Conservation (phyloP, 2,329 filamentous ascomycete genomes). For the Fusarium devonianum region DNA sequence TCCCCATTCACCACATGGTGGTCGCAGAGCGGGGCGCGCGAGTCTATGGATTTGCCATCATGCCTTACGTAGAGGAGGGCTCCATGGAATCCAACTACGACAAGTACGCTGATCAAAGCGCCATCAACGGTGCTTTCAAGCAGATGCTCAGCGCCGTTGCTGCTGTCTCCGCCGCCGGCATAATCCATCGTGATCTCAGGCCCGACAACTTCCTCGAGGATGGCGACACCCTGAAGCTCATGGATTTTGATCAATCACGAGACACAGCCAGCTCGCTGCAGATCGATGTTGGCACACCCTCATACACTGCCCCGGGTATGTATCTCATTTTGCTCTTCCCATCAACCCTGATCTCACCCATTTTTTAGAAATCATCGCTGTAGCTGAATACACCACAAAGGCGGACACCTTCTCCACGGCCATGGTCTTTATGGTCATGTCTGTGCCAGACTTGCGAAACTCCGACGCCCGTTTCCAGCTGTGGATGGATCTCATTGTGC, state of each 20-base stretch:
- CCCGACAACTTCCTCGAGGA: conserved; percentile 24
- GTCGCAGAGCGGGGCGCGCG: neutral
- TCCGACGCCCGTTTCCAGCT: conserved; percentile 5
- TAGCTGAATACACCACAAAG: conserved; percentile 7
- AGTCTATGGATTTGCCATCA: conserved; percentile 10
- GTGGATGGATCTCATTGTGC: conserved; percentile 20
- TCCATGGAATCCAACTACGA: conserved; percentile 11
- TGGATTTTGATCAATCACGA: conserved; percentile 22
- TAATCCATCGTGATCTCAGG: conserved; percentile 18
- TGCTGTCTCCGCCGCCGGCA: conserved; percentile 11
- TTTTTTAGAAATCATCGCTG: conserved; percentile 11
- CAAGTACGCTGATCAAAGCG: neutral
- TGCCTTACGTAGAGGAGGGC: conserved; percentile 11
- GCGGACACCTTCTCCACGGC: conserved; percentile 5
- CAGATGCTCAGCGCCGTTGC: conserved; percentile 18
- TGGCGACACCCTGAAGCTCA: conserved; percentile 15
- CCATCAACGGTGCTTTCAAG: conserved; percentile 9
- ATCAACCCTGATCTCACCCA: neutral
- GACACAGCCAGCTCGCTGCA: neutral
- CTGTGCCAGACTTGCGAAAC: conserved; percentile 1
- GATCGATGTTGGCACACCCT: conserved; percentile 12
- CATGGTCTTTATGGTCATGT: conserved; percentile 16
- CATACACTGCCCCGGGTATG: conserved; percentile 14
- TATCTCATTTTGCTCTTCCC: neutral
- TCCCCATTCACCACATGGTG: conserved; percentile 7